Base-by-base conservation (phyloP, 768 basidiomycete genomes). In the Boletus eberwhitei region DNA sequence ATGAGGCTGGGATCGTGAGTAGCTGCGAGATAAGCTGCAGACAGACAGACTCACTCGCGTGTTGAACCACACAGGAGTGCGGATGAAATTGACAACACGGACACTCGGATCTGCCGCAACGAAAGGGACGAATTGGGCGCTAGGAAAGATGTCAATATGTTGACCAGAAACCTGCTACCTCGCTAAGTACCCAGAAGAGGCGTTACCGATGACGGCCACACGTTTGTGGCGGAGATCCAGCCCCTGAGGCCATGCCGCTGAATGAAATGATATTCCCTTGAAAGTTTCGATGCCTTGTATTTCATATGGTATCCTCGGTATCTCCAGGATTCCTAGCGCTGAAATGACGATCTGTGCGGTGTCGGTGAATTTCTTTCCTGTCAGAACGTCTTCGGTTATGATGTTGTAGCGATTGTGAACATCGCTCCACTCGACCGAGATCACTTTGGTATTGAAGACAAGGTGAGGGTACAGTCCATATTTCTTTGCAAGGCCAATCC, bases 1-100 rank as follows among this genome's bases (percentile, higher is more conserved):
- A 45, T 66, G 63, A 26, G 60, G 57, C 63, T 59, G 42, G 37
- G 40, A 79, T 75, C 5, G 26, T 52, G 77, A 81, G 45, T 31
- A 46, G 12, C 24, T 14, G 26, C 17, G 14, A 17, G 14, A 37
- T 17, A 9, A 29, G 11, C 24, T 12, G 34, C 17, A 34, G 22
- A 48, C 13, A 0, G 26, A 49, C 12, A 24, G 42, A 47, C 76
- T 61, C 61, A 85, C 84, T 55, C 78, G 76, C 3, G 78, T 77
- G 2, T 77, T 53, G 58, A 76, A 84, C 84, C 84, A 88, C 54
- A 82, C 79, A 7, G 84, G 84, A 32, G 81, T 84, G 45, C 86
- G 73, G 41, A 66, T 68, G 64, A 86, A 85, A 61, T 88, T 84
- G 48, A 81, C 70, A 16, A 86, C 74, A 43, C 79, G 62, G 7